These are phyloP conservation scores for Didymosphaeria variabile DNA, from an alignment of 2,329 filamentous ascomycete species.

Conservation along the genomic window DNA sequence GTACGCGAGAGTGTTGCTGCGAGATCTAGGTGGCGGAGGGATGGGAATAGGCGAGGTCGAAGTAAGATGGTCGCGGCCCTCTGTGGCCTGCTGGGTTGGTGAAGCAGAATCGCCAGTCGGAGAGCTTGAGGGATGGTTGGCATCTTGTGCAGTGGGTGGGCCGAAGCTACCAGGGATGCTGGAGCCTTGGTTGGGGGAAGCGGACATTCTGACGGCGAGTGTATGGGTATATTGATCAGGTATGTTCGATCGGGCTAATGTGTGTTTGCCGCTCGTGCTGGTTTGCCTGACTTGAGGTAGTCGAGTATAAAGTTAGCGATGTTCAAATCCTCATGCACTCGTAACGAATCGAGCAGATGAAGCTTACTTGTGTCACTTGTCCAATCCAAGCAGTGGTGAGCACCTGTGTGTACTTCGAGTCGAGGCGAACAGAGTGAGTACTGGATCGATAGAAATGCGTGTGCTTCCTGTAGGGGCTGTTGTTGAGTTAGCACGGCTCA, in stretches of 20 bases:
- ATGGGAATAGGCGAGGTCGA: not conserved
- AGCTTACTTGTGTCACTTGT: no score
- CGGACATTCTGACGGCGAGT: not conserved
- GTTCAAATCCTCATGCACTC: no score
- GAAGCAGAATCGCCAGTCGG: not conserved
- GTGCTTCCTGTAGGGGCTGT: not conserved
- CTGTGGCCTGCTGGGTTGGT: not conserved
- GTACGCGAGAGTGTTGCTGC: not conserved
- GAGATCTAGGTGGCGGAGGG: not conserved
- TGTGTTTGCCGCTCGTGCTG: no score
- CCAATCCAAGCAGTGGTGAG: no score
- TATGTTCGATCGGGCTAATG: no score
- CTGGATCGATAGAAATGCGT: not conserved
- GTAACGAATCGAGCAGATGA: no score
- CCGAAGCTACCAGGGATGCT: not conserved
- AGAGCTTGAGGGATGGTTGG: not conserved
- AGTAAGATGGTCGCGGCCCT: not conserved
- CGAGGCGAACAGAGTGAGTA: not conserved
- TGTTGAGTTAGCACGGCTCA: not conserved
- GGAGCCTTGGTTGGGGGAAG: not conserved
- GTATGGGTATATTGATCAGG: no score
- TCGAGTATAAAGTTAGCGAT: no score
- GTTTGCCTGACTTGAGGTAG: no score
- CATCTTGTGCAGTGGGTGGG: not conserved
- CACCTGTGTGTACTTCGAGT: not conserved